Evolutionary conservation across 164 flowering plant genomes (phyloP).

Genomic region (Aristolochia fimbriata): DNA sequence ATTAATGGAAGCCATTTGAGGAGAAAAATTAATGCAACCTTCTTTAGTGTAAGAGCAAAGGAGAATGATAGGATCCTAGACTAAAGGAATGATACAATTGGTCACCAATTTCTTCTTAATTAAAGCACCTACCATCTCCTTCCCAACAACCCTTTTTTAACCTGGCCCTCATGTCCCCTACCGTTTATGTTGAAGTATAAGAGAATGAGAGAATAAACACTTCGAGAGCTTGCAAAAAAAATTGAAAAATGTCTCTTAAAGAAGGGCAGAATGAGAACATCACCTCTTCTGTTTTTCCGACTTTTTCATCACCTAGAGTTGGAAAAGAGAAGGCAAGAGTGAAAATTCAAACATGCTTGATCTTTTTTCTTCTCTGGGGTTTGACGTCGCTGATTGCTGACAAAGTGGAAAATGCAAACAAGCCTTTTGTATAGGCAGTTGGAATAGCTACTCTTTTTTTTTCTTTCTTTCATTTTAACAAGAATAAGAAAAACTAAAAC

Average conservation of each 20-base stretch:
- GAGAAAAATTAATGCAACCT: not conserved
- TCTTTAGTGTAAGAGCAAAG: not conserved
- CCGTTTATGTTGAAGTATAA: conserved; percentile 2
- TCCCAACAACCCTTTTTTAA: conserved; percentile 2
- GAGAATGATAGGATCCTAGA: not conserved
- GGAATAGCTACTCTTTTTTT: not conserved
- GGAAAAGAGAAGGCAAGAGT: too few species aligned
- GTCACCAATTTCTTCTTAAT: not conserved
- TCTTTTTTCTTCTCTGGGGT: conserved; percentile 7
- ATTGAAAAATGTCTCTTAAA: conserved; percentile 21
- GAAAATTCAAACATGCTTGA: conserved; percentile 5
- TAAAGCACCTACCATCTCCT: conserved; percentile 2
- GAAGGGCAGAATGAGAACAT: conserved; percentile 20
- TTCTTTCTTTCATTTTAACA: too few species aligned
- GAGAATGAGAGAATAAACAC: conserved; percentile 3
- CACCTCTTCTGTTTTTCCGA: conserved; percentile 2
- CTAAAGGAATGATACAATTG: not conserved
- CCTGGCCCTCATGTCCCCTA: conserved; percentile 10
- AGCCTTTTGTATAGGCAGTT: not conserved
- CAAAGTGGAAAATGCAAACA: conserved; percentile 4
- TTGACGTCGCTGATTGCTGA: conserved; percentile 4
- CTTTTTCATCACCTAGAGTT: conserved; percentile 5
- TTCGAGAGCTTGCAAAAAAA: not conserved
- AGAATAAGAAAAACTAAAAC: too few species aligned
- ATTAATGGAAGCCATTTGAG: conserved; percentile 1